phyloP scores from a whole-genome alignment of 1,139 yeast species.

The Blastobotrys aristatus region DNA sequence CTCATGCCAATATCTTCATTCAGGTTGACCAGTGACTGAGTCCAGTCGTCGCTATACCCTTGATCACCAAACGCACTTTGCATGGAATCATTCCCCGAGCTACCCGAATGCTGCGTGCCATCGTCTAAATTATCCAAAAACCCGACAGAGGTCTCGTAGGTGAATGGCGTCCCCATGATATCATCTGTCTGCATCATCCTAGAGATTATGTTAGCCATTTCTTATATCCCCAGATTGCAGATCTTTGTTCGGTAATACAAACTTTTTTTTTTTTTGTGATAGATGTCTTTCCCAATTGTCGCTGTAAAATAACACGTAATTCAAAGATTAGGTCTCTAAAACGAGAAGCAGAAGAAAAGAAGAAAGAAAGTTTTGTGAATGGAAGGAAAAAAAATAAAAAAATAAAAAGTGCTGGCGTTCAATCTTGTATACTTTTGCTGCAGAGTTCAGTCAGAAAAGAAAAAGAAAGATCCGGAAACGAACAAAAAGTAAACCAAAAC shows the following conservation, averaged over 20 bases:
- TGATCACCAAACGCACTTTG: not conserved
- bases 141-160: slow-evolving; percentile 5
- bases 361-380: not conserved
- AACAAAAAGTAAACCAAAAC: not conserved
- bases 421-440: not conserved
- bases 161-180: slow-evolving; percentile 6
- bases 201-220: no score
- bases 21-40: slow-evolving; percentile 1
- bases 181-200: slow-evolving; percentile 5
- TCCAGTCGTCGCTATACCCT: slow-evolving; percentile 6
- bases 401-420: not conserved
- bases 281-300: no score
- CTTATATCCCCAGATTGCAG: no score
- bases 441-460: not conserved
- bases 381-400: not conserved
- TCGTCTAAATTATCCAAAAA: slow-evolving; percentile 10
- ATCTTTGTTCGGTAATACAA: not conserved
- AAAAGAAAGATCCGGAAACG: not conserved
- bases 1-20: slow-evolving; percentile 2
- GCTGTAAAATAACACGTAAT: no score
- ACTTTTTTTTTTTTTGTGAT: not conserved
- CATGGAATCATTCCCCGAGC: not conserved
- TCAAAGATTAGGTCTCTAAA: not conserved
- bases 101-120: not conserved
- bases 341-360: not conserved